Percentiles rank a stretch among this genome's conserved stretches.
phyloP scores from a whole-genome alignment of 305 asterid genomes.

The Fraxinus nigra region DNA sequence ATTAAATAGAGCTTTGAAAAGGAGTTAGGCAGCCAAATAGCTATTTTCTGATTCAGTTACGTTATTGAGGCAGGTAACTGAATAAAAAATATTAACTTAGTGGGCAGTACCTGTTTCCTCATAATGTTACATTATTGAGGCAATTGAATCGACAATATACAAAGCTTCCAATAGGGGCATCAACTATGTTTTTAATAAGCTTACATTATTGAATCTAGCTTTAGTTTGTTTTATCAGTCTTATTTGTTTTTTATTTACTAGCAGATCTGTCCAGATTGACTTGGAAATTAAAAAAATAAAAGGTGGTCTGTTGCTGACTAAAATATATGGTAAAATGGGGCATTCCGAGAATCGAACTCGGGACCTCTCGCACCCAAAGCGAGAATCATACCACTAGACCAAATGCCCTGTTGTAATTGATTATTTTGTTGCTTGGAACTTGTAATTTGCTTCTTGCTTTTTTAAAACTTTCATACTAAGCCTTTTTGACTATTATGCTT shows the following conservation, averaged over 20 bases:
- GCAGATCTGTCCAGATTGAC: background rate
- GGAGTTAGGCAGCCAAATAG: background rate
- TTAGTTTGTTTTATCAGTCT: background rate
- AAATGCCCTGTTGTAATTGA: constrained; percentile 31
- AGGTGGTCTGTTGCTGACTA: background rate
- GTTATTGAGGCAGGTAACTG: background rate
- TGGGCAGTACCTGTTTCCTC: background rate
- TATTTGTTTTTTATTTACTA: background rate
- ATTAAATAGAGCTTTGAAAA: background rate
- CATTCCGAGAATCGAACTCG: constrained; percentile 72
- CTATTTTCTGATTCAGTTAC: background rate
- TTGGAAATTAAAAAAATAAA: background rate
- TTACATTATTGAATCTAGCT: background rate
- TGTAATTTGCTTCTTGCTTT: no score
- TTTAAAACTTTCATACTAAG: background rate
- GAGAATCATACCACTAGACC: constrained; percentile 73
- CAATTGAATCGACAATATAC: background rate
- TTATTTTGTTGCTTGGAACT: no score
- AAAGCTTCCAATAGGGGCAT: background rate
- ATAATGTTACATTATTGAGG: background rate
- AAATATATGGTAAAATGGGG: constrained; percentile 27
- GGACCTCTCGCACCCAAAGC: constrained; percentile 70
- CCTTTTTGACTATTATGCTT: background rate
- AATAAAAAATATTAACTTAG: background rate
- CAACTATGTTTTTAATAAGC: background rate